Conservation (phyloP, 139 green algal species). For the Monoraphidium neglectum region DNA sequence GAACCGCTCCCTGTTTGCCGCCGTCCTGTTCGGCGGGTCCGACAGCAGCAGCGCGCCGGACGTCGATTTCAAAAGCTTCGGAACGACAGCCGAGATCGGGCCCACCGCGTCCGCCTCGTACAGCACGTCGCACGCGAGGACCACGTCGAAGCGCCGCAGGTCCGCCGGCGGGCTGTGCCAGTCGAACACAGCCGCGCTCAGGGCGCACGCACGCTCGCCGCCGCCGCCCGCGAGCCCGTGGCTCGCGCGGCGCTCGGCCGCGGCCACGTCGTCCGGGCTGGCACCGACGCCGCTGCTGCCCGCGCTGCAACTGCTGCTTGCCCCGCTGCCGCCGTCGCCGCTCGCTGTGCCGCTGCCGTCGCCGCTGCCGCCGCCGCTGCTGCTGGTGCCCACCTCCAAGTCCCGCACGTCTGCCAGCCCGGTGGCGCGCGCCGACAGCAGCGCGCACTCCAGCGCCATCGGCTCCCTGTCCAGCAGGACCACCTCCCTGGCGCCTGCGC, state of each 20-base stretch:
- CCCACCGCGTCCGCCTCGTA: conserved; percentile 60
- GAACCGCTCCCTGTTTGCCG: conserved; percentile 49
- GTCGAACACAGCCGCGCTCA: conserved; percentile 47
- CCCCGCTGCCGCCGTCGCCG: not conserved
- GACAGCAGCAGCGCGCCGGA: conserved; percentile 44
- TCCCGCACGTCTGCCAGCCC: conserved; percentile 1
- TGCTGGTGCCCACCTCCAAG: not conserved
- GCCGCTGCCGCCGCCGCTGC: not conserved
- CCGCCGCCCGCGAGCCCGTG: too few relatives aligned
- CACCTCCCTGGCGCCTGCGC: conserved; percentile 63
- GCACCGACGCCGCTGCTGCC: too few relatives aligned
- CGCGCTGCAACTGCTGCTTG: too few relatives aligned
- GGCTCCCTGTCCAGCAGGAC: conserved; percentile 83
- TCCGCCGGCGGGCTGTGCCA: conserved; percentile 42
- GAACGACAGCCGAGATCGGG: conserved; percentile 53
- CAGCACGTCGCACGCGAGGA: conserved; percentile 75
- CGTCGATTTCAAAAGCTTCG: conserved; percentile 13
- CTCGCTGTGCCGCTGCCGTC: not conserved
- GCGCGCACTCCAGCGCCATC: conserved; percentile 74
- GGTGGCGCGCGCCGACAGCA: conserved; percentile 52
- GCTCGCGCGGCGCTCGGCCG: too few relatives aligned
- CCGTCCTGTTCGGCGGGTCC: conserved; percentile 57
- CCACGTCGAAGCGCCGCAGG: conserved; percentile 50
- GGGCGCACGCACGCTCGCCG: not conserved
- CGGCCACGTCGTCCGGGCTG: too few relatives aligned